Evolutionary conservation across 176 grass and related monocot species (phyloP), one percentile per base, ranked within the genome.

Genomic region (Musa schizocarpa): DNA sequence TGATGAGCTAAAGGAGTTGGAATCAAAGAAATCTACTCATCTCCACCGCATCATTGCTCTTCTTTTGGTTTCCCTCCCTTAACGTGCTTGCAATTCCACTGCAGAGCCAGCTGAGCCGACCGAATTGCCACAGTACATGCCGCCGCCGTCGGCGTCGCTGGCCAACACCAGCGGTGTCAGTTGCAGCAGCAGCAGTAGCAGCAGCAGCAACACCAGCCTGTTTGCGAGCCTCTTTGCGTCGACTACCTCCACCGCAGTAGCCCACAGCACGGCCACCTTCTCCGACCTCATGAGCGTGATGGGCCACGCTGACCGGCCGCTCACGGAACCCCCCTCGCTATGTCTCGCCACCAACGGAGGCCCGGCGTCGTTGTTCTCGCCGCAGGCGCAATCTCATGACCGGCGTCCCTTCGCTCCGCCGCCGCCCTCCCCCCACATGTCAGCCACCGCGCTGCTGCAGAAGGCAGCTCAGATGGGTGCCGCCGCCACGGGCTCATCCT

Each of bases 381-480:
- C 83, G 5, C 91, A 82, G 1, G 54, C 11, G 0, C 56, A 77
- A 13, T 23, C 77, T 16, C 75, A 65, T 12, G 88, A 92, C 22
- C 52, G 86, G 13, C 84, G 81, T 1, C 88, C 82, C n/a, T 85
- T 91, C 68, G 54, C 74, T 7, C 81, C 82, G 1, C 86, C 86
- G 24, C 86, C 77, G 19, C 84, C 84, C 1, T 91, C 95, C 1
- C 82, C 80, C 11, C 96, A 99, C 86, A 91, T 99, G 91, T 99
- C 96, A 0, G 96, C 96, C 12, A 99, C 96, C 1, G 91, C 95
- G 7, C 63, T 99, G 72, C 86, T 99, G 0, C 95, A 99, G 79
- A 99, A 99, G 76, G 95, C 95, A 0, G 88, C 90, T 9, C 90
- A 99, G 55, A 99, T 99, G 95, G 95, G 95, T 13, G 88, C 88